phyloP scores from a whole-genome alignment of 1,284 basidiomycete species.

The Ganoderma sinense region DNA sequence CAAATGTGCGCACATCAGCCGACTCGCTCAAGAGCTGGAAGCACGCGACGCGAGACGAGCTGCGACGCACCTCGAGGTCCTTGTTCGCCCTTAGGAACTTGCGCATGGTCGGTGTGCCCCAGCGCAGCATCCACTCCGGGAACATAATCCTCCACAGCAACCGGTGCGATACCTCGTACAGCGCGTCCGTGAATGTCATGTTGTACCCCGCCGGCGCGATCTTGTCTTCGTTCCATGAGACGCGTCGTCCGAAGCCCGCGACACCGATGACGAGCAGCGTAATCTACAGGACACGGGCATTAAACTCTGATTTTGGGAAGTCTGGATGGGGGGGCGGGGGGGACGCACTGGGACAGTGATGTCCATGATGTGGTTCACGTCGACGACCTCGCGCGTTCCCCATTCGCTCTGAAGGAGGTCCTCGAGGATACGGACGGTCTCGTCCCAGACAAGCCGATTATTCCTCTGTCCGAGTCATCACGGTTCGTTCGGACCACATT shows the following conservation, averaged over 20 bases:
- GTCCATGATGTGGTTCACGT: slow-evolving; percentile 43
- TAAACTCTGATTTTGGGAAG: background rate
- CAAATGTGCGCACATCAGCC: background rate
- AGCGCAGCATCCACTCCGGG: slow-evolving; percentile 51
- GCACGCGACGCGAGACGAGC: background rate
- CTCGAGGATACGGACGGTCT: slow-evolving; percentile 51
- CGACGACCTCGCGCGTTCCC: slow-evolving; percentile 40
- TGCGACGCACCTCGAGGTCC: slow-evolving; percentile 53
- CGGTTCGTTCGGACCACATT: background rate
- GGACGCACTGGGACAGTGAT: slow-evolving; percentile 56
- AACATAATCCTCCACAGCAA: slow-evolving; percentile 52
- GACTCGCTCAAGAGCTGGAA: background rate
- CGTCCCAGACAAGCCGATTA: slow-evolving; percentile 65
- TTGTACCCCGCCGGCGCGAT: slow-evolving; percentile 52
- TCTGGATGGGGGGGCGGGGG: background rate
- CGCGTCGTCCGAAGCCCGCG: slow-evolving; percentile 64
- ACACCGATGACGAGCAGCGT: slow-evolving; percentile 63
- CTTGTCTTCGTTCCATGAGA: slow-evolving; percentile 58
- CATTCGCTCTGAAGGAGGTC: slow-evolving; percentile 48
- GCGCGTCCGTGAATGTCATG: slow-evolving; percentile 63
- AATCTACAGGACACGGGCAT: slow-evolving; percentile 43
- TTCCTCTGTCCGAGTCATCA: slow-evolving; percentile 43
- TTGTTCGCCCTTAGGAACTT: slow-evolving; percentile 49
- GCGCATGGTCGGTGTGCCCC: slow-evolving; percentile 46
- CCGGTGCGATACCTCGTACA: slow-evolving; percentile 54